phyloP scores from a whole-genome alignment of 2,329 filamentous ascomycete species.

The Fusarium nisikadoi region DNA sequence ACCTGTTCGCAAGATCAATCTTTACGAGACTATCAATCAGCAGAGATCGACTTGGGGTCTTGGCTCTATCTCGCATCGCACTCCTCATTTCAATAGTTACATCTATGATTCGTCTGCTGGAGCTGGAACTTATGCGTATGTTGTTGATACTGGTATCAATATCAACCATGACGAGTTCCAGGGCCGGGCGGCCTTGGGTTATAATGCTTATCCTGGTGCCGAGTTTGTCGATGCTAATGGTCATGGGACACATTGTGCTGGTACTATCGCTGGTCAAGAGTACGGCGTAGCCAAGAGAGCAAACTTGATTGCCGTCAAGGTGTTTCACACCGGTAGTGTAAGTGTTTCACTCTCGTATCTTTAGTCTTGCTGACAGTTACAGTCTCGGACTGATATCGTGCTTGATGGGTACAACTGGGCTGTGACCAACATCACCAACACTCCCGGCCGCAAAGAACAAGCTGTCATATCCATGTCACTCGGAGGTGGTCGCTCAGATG shows the following conservation, averaged over 20 bases:
- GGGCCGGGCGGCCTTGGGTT: slow-evolving; percentile 53
- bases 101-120: slow-evolving; percentile 56
- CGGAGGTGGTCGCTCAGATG: slow-evolving; percentile 56
- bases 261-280: slow-evolving; percentile 56
- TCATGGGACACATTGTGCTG: slow-evolving; percentile 61
- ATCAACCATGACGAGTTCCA: slow-evolving; percentile 58
- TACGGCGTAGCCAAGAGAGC: slow-evolving; percentile 60
- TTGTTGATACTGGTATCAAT: slow-evolving; percentile 66
- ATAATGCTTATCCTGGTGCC: slow-evolving; percentile 49
- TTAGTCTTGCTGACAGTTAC: neutral
- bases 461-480: slow-evolving; percentile 67
- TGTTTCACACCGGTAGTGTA: slow-evolving; percentile 48
- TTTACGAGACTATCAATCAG: slow-evolving; percentile 50
- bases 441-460: slow-evolving; percentile 52
- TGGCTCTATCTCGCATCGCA: slow-evolving; percentile 56
- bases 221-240: slow-evolving; percentile 52
- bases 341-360: neutral
- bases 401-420: slow-evolving; percentile 53
- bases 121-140: slow-evolving; percentile 58
- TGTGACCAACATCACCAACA: slow-evolving; percentile 53
- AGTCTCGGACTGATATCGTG: slow-evolving; percentile 42
- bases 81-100: slow-evolving; percentile 50
- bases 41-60: slow-evolving; percentile 56
- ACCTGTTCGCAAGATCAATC: slow-evolving; percentile 44
- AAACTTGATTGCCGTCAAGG: slow-evolving; percentile 58